Base-by-base conservation (phyloP, 2,329 filamentous ascomycete species). In the Trichoderma polysporum region DNA sequence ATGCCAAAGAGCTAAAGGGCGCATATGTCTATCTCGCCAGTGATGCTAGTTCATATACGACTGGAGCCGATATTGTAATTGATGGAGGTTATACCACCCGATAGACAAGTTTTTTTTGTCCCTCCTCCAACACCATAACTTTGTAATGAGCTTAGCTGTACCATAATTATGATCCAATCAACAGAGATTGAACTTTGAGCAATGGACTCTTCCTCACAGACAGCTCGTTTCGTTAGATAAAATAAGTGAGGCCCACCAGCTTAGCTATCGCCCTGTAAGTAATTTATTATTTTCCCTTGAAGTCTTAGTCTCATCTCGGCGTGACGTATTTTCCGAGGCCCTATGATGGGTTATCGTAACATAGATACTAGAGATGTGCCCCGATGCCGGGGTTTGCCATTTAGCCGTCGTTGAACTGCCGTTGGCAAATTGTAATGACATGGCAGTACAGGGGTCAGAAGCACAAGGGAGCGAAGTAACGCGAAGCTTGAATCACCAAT, bases 21-120 rank as follows among this genome's bases (percentile, higher is more conserved):
- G 90, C 89, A n/a, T 94, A 90, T 76, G 82, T 94, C 60, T 94
- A 92, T 78, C 83, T 94, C 45, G 87, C 90, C 37, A 90, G 86
- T 57, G 91, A 94, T 76, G 91, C 91, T 4, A 88, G 88, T 67
- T 88, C 86, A 49, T 94, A 92, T 78, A 92, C 89, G 5, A 93
- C 91, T 13, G 91, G 87, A 4, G 82, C 86, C 2, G 89, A 92
- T 74, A 83, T 93, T 50, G 79, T 91, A 67, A 86, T 92, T 68
- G 91, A 93, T 76, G 91, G 90, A 70, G 90, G 89, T 47, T 91
- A 91, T 79, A 82, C 79, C 70, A 73, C 77, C 72, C 81, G 82
- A 68, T 85, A 17, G 41, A 41, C 17, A n/a, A 50, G 41, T 19
- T 45, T 35, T 5, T 35, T 35, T 35, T 35, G 5, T 45, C 22